These are phyloP conservation scores for Coemansia sp. DNA, from an alignment of 192 early-diverging fungal genomes.

Conservation along the genomic window DNA sequence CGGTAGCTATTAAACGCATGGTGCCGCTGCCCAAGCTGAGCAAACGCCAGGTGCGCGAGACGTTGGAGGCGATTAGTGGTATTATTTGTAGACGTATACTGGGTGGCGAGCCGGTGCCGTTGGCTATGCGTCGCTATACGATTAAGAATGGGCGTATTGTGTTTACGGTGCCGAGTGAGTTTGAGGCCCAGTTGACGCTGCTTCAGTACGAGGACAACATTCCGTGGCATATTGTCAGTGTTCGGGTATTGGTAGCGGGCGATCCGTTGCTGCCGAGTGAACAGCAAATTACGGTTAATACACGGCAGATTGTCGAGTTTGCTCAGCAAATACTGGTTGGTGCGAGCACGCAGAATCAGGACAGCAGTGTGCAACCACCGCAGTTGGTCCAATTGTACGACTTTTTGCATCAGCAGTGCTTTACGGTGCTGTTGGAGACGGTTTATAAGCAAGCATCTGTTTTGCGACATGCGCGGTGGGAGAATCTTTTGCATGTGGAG, in stretches of 20 bases:
- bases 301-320: constrained; percentile 26
- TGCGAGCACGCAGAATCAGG: neutral
- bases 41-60: constrained; percentile 60
- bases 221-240: constrained; percentile 71
- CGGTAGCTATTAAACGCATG: constrained; percentile 68
- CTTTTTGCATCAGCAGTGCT: constrained; percentile 67
- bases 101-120: constrained; percentile 68
- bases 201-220: constrained; percentile 56
- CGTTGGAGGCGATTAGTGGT: constrained; percentile 64
- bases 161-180: constrained; percentile 63
- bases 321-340: constrained; percentile 37
- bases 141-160: constrained; percentile 70
- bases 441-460: constrained; percentile 61
- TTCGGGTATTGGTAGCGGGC: constrained; percentile 65
- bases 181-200: constrained; percentile 68
- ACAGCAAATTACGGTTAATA: constrained; percentile 34
- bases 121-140: constrained; percentile 61
- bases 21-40: constrained; percentile 61
- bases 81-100: constrained; percentile 72
- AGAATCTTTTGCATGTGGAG: constrained; percentile 41
- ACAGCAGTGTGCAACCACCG: constrained; percentile 33
- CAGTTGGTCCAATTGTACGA: constrained; percentile 74
- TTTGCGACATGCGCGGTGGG: constrained; percentile 46
- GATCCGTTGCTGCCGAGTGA: constrained; percentile 18
- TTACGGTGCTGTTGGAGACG: constrained; percentile 68